Evolutionary conservation across 2,329 filamentous ascomycete species (phyloP).

Genomic region (Rachicladosporium sp.): DNA sequence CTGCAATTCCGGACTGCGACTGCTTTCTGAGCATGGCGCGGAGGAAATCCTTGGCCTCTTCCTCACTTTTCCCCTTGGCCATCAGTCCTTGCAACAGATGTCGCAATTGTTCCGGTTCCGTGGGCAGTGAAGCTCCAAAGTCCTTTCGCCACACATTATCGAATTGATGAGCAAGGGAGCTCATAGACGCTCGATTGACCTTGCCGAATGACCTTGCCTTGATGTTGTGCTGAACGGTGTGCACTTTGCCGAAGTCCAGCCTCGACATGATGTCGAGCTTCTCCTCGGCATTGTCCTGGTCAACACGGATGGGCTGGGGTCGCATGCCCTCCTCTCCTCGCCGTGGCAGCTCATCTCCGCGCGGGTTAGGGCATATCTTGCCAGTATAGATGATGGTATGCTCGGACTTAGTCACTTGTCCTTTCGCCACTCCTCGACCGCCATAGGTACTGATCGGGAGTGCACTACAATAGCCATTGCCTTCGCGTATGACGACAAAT

Average conservation of each 20-base stretch:
- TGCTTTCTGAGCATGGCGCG: too few species aligned
- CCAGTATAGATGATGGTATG: constrained; percentile 19
- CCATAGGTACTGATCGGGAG: constrained; percentile 16
- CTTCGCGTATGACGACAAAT: constrained; percentile 16
- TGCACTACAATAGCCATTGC: constrained; percentile 8
- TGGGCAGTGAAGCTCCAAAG: too few species aligned
- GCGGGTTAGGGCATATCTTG: not conserved
- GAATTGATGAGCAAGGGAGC: constrained; percentile 1
- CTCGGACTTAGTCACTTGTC: constrained; percentile 10
- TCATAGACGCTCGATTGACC: constrained; percentile 7
- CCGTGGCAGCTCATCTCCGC: constrained; percentile 1
- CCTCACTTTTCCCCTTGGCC: too few species aligned
- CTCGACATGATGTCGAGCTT: constrained; percentile 8
- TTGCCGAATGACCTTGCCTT: constrained; percentile 12
- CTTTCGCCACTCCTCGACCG: constrained; percentile 11
- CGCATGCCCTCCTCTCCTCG: constrained; percentile 8
- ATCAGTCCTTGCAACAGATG: too few species aligned
- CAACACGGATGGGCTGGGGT: constrained; percentile 9
- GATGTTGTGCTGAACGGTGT: constrained; percentile 15
- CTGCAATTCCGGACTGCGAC: too few species aligned
- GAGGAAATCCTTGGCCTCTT: too few species aligned
- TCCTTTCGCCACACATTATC: constrained; percentile 10
- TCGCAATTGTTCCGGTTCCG: too few species aligned
- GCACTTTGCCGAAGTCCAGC: constrained; percentile 9
- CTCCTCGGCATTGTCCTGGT: constrained; percentile 1